These are phyloP conservation scores for Andrographis paniculata DNA, from an alignment of 305 asterid species.

Conservation along the genomic window DNA sequence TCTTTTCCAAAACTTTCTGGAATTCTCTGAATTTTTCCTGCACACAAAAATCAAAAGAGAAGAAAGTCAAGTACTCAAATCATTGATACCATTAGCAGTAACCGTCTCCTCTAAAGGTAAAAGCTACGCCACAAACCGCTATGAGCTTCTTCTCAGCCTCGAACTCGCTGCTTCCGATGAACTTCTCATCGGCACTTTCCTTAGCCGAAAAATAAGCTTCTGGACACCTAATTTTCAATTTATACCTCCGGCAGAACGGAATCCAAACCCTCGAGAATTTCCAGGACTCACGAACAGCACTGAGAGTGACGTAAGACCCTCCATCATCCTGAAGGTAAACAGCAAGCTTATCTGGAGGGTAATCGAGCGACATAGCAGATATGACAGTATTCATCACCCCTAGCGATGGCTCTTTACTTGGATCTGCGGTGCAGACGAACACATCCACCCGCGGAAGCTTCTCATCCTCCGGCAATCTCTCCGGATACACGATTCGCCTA, in stretches of 20 bases:
- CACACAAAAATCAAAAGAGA: constrained; percentile 3
- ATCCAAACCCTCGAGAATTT: constrained; percentile 38
- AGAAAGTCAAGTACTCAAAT: background rate
- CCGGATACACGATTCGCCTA: constrained; percentile 29
- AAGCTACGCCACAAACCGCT: background rate
- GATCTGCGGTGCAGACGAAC: constrained; percentile 58
- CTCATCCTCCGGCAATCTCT: constrained; percentile 34
- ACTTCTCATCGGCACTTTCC: constrained; percentile 23
- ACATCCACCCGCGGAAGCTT: constrained; percentile 49
- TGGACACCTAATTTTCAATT: constrained; percentile 37
- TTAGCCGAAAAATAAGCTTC: constrained; percentile 28
- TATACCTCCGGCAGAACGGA: constrained; percentile 44
- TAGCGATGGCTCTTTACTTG: constrained; percentile 48
- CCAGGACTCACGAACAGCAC: constrained; percentile 42
- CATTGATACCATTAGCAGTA: background rate
- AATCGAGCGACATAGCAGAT: constrained; percentile 65
- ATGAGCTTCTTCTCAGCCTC: constrained; percentile 4
- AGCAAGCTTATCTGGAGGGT: constrained; percentile 47
- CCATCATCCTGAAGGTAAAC: constrained; percentile 60
- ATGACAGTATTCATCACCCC: constrained; percentile 66
- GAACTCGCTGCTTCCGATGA: constrained; percentile 19
- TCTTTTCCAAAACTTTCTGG: constrained; percentile 27
- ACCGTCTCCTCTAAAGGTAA: background rate
- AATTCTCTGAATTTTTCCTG: constrained; percentile 33
- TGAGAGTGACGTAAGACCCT: constrained; percentile 36